phyloP scores from a whole-genome alignment of 768 basidiomycete genomes.

The Mycena rebaudengoi region DNA sequence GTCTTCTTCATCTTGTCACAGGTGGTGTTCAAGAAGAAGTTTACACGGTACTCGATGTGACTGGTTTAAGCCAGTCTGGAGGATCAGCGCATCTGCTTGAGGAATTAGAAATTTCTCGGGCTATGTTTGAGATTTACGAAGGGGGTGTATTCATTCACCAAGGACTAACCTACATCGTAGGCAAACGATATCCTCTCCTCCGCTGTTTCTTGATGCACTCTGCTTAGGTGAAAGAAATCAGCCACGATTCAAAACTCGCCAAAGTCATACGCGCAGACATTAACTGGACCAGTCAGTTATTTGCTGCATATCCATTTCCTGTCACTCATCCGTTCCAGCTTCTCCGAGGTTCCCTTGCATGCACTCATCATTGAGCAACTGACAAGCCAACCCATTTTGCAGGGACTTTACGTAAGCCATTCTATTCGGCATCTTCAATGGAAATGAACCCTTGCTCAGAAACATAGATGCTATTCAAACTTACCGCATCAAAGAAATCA shows the following conservation, averaged over 20 bases:
- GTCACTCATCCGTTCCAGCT: neutral
- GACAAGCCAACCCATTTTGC: too few species aligned
- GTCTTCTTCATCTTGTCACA: slow-evolving; percentile 21
- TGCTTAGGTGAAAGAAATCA: slow-evolving; percentile 83
- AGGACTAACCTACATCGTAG: slow-evolving; percentile 82
- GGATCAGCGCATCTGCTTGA: slow-evolving; percentile 63
- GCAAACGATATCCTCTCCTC: too few species aligned
- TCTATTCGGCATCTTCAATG: neutral
- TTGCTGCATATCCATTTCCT: neutral
- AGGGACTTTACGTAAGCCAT: slow-evolving; percentile 79
- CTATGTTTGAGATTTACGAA: slow-evolving; percentile 89
- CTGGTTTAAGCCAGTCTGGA: slow-evolving; percentile 44
- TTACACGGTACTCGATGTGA: slow-evolving; percentile 78
- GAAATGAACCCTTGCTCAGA: slow-evolving; percentile 43
- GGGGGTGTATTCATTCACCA: slow-evolving; percentile 95
- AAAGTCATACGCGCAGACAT: slow-evolving; percentile 78
- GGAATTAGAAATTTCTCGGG: slow-evolving; percentile 84
- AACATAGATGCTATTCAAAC: slow-evolving; percentile 83
- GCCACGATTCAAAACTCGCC: slow-evolving; percentile 79
- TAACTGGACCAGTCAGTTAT: slow-evolving; percentile 74
- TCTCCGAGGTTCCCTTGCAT: too few species aligned
- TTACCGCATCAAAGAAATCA: slow-evolving; percentile 73
- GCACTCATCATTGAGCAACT: too few species aligned
- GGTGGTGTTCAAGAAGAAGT: slow-evolving; percentile 79
- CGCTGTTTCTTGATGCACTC: too few species aligned